phyloP scores from a whole-genome alignment of 2,329 filamentous ascomycete species.

The Penicillium sumatraense region DNA sequence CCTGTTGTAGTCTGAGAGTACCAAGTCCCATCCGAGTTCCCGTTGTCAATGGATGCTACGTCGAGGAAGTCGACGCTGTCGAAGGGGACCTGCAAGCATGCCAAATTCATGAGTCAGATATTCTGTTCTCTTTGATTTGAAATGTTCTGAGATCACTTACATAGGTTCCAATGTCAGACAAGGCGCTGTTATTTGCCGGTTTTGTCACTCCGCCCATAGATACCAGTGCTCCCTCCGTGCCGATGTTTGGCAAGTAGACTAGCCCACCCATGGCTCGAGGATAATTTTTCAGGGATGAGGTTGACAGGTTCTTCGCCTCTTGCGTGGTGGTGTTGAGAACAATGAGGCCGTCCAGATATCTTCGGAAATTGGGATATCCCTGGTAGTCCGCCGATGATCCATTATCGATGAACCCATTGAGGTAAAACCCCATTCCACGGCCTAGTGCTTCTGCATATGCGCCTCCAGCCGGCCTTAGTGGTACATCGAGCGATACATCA shows the following conservation, averaged over 20 bases:
- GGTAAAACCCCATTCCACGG: constrained; percentile 43
- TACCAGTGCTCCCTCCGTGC: constrained; percentile 44
- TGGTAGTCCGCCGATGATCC: constrained; percentile 33
- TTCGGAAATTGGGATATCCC: constrained; percentile 17
- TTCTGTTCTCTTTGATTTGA: background rate
- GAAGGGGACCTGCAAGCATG: constrained; percentile 31
- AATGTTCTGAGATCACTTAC: constrained; percentile 23
- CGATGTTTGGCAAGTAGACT: constrained; percentile 42
- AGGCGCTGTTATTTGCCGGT: constrained; percentile 14
- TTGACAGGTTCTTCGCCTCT: constrained; percentile 45
- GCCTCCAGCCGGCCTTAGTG: constrained; percentile 40
- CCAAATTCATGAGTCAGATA: background rate
- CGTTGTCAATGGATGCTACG: constrained; percentile 37
- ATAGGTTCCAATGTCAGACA: constrained; percentile 26
- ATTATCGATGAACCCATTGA: constrained; percentile 46
- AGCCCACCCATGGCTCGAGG: constrained; percentile 44
- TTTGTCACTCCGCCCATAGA: constrained; percentile 43
- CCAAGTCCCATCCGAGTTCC: constrained; percentile 42
- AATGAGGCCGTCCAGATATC: constrained; percentile 45
- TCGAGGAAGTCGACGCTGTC: constrained; percentile 48
- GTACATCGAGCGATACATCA: constrained; percentile 27
- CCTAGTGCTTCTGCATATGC: constrained; percentile 43
- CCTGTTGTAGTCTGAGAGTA: constrained; percentile 49
- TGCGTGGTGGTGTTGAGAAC: constrained; percentile 43
- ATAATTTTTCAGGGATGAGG: constrained; percentile 32